Conservation (phyloP, 2,329 filamentous ascomycete genomes). For the Apiospora sp. region DNA sequence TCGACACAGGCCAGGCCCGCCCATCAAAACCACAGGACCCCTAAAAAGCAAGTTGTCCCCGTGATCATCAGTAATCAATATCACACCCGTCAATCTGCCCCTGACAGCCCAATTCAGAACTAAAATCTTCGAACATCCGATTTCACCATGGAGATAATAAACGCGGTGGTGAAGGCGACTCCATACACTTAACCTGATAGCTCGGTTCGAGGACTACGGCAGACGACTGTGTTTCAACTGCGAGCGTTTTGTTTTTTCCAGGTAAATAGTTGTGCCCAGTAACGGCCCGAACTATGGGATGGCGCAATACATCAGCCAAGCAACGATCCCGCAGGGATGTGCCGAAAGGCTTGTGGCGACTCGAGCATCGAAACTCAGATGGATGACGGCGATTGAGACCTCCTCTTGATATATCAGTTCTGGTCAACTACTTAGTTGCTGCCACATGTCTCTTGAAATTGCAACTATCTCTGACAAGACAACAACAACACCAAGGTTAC, state of each 20-base stretch:
- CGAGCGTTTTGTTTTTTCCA: neutral
- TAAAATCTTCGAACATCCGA: neutral
- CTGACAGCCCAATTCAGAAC: neutral
- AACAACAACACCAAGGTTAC: neutral
- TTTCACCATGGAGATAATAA: neutral
- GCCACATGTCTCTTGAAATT: neutral
- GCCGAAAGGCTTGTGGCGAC: neutral
- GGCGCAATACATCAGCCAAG: neutral
- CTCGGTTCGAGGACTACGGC: neutral
- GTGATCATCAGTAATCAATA: neutral
- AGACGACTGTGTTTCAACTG: neutral
- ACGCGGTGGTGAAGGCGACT: no score
- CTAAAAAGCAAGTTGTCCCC: neutral
- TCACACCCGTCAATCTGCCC: neutral
- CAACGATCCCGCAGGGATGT: neutral
- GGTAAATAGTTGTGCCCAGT: neutral
- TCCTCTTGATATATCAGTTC: neutral
- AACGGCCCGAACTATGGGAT: neutral
- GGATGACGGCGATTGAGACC: no score
- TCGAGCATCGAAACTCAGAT: neutral
- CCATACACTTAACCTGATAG: neutral
- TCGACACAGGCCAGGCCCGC: neutral
- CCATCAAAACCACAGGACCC: neutral
- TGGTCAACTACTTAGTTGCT: neutral
- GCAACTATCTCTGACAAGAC: neutral